phyloP scores from a whole-genome alignment of 108 stramenopile genomes.

The Cyclotella atomus region DNA sequence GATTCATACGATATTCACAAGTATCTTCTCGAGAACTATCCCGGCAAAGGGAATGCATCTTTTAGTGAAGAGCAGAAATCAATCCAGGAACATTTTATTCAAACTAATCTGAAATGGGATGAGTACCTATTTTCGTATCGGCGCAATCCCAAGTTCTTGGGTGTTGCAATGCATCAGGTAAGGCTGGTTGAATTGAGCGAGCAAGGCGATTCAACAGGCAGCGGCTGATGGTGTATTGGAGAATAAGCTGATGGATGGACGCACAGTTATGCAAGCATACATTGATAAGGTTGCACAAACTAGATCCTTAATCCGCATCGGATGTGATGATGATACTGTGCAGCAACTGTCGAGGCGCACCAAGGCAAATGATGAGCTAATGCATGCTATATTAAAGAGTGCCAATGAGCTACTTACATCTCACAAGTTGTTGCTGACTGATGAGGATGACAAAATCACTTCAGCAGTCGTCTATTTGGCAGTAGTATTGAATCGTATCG shows the following conservation, averaged over 20 bases:
- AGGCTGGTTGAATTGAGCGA: slow-evolving; percentile 13
- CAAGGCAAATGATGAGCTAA: background rate
- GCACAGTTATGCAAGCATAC: slow-evolving; percentile 3
- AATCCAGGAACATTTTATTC: slow-evolving; percentile 4
- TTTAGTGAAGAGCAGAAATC: background rate
- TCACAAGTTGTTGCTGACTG: background rate
- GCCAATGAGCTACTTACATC: background rate
- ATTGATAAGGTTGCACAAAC: slow-evolving; percentile 7
- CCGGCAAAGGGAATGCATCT: slow-evolving; percentile 7
- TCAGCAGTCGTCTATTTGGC: slow-evolving; percentile 8
- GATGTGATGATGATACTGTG: background rate
- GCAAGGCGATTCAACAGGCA: slow-evolving; percentile 2
- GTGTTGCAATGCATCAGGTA: slow-evolving; percentile 9
- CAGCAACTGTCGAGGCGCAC: background rate
- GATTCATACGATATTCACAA: slow-evolving; percentile 7
- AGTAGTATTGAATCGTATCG: background rate
- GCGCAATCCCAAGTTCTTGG: background rate
- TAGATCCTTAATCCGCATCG: slow-evolving; percentile 5
- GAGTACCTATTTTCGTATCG: slow-evolving; percentile 13
- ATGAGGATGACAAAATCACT: slow-evolving; percentile 5
- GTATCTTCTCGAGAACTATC: slow-evolving; percentile 9
- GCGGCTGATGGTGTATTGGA: slow-evolving; percentile 1
- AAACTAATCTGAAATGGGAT: slow-evolving; percentile 8
- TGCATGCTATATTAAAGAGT: background rate
- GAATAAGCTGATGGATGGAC: slow-evolving; percentile 13